Conservation (phyloP, 768 basidiomycete genomes). For the Suillus lakei region DNA sequence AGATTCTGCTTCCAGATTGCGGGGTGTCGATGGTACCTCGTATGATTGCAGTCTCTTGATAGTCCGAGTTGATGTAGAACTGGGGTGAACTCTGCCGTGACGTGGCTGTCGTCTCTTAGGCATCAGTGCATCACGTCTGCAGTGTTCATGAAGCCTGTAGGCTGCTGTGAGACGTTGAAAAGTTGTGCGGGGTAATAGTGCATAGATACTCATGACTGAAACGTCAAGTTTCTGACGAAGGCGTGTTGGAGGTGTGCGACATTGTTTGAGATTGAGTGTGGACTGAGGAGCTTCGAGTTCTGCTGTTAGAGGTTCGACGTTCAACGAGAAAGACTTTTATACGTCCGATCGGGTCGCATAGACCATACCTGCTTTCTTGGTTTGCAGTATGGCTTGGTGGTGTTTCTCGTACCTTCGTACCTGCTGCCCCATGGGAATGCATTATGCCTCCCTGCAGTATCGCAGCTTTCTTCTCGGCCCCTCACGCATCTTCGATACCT, state of each 20-base stretch:
- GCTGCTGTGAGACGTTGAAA: not conserved
- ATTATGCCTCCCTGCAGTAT: no score
- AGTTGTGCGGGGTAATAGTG: not conserved
- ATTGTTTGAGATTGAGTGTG: no score
- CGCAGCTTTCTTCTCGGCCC: no score
- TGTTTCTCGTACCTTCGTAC: no score
- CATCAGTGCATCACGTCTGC: not conserved
- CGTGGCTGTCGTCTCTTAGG: not conserved
- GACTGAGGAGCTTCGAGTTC: not conserved
- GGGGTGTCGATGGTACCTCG: not conserved
- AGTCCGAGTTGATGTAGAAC: slow-evolving; percentile 4
- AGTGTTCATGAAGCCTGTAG: not conserved
- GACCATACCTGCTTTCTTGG: not conserved
- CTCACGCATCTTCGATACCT: no score
- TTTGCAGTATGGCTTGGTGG: no score
- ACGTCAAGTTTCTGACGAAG: not conserved
- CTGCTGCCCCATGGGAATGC: not conserved
- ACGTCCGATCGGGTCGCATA: not conserved
- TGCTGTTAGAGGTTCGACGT: not conserved
- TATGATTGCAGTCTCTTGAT: slow-evolving; percentile 1
- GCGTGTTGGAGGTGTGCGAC: no score
- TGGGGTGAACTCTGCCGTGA: not conserved
- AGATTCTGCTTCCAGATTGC: not conserved
- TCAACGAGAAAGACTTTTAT: not conserved
- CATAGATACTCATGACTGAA: not conserved